These are phyloP conservation scores for Metschnikowia borealis DNA, from an alignment of 805 yeast species.

Conservation along the genomic window DNA sequence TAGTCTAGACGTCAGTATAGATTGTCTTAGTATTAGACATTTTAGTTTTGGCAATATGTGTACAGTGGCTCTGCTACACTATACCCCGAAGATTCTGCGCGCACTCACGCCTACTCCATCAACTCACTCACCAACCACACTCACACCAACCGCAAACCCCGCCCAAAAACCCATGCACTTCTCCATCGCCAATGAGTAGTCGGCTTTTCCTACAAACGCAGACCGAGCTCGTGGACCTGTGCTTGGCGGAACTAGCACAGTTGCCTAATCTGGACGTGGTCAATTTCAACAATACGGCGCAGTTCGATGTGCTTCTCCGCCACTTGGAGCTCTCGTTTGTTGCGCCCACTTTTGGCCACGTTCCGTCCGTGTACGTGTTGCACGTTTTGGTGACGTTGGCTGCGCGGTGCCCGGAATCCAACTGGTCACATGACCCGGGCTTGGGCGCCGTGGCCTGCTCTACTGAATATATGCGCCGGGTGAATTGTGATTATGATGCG, in stretches of 20 bases:
- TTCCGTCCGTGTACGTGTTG: slow-evolving; percentile 27
- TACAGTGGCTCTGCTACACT: too few species aligned
- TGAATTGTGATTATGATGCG: slow-evolving; percentile 19
- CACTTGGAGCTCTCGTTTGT: slow-evolving; percentile 22
- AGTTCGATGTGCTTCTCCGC: slow-evolving; percentile 26
- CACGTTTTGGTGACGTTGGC: slow-evolving; percentile 32
- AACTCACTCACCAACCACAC: too few species aligned
- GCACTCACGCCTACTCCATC: too few species aligned
- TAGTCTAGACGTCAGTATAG: too few species aligned
- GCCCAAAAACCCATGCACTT: not conserved
- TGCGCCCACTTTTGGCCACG: slow-evolving; percentile 8
- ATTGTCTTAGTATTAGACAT: too few species aligned
- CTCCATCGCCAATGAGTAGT: not conserved
- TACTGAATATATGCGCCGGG: slow-evolving; percentile 19
- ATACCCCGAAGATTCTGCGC: too few species aligned
- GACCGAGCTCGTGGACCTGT: slow-evolving; percentile 19
- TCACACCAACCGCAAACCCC: too few species aligned
- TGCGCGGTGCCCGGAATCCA: slow-evolving; percentile 23
- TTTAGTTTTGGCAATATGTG: too few species aligned
- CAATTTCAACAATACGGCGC: slow-evolving; percentile 26
- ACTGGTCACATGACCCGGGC: slow-evolving; percentile 22
- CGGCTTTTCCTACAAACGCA: slow-evolving; percentile 16
- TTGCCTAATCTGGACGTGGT: slow-evolving; percentile 9
- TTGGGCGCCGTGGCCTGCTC: slow-evolving; percentile 22
- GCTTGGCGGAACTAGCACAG: slow-evolving; percentile 20